These are phyloP conservation scores for Neurospora crassa DNA, from an alignment of 2,329 filamentous ascomycete genomes.

Conservation along the genomic window DNA sequence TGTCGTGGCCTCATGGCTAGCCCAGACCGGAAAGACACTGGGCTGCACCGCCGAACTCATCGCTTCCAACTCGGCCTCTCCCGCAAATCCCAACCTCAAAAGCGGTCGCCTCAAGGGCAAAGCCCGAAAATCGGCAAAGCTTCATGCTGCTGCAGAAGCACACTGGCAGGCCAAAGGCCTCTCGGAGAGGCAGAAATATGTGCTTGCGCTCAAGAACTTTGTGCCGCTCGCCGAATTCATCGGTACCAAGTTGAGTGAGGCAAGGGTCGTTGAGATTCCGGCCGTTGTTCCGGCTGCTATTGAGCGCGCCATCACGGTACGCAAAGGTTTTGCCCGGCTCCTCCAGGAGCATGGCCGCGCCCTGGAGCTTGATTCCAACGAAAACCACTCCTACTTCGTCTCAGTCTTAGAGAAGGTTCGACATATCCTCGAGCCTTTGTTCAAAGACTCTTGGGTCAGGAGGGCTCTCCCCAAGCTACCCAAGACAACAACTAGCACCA, in stretches of 20 bases:
- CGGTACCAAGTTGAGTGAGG: constrained; percentile 6
- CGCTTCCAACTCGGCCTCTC: constrained; percentile 1
- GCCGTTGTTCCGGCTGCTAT: constrained; percentile 23
- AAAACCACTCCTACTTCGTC: constrained; percentile 25
- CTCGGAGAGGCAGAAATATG: constrained; percentile 17
- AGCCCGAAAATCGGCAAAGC: constrained; percentile 11
- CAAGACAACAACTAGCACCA: constrained; percentile 8
- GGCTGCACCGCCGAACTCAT: constrained; percentile 23
- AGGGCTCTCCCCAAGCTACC: background rate
- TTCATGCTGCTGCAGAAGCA: constrained; percentile 6
- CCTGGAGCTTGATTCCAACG: constrained; percentile 16
- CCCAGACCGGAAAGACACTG: constrained; percentile 26
- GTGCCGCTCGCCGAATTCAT: constrained; percentile 29
- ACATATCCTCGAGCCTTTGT: constrained; percentile 19
- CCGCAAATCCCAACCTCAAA: background rate
- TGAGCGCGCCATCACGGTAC: constrained; percentile 27
- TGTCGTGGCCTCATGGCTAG: constrained; percentile 31
- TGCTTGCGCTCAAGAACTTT: constrained; percentile 29
- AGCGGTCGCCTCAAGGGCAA: constrained; percentile 21
- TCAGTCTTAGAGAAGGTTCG: constrained; percentile 26
- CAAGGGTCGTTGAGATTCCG: constrained; percentile 21
- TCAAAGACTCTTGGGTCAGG: background rate
- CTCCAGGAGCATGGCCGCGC: constrained; percentile 12
- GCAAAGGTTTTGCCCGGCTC: constrained; percentile 20
- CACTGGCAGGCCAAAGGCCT: constrained; percentile 3